Evolutionary conservation across 305 asterid species (phyloP), one percentile per base, ranked within the genome.

Genomic region (Lippia alba): DNA sequence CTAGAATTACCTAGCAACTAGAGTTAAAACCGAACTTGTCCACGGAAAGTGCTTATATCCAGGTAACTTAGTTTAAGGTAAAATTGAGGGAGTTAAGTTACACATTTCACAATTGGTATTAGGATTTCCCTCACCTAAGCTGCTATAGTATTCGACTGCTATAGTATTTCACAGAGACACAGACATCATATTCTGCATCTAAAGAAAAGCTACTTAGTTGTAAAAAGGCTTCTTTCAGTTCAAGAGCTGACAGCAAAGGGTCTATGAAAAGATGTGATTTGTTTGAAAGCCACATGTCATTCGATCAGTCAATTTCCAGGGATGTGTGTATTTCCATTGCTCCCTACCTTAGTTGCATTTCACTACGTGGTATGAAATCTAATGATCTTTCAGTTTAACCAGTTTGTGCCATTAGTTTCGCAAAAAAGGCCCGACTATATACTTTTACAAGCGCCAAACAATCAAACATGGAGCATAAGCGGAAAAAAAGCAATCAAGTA

Each of bases 331-430:
- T 50, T 50, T 49, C 55, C 55, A 14, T 3, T n/a, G 55, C 1
- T 49, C 16, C 18, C 4, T 8, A 8, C 24, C 39, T 19, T 3
- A 56, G 2, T 20, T 19, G 62, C 3, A 58, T 32, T 39, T 7
- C 20, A 58, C 6, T 34, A 24, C n/a, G 32, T 24, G 36, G 48
- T 30, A n/a, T 34, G 33, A 53, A 49, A 24, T 24, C 6, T 3
- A 18, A 59, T 59, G 48, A 14, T 59, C 39, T n/a, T 59, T 24
- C 34, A 59, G 49, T 34, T 59, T 61, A 24, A 24, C 30, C 30
- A 24, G 30, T 24, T 24, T 24, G 30, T 24, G 30, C 30, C 30
- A 24, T 24, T 24, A 24, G 30, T 24, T 24, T 24, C 3, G 30
- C 30, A 24, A 24, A 24, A 1, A 24, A 1, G 30, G 30, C 30